Evolutionary conservation across 192 early-diverging fungal genomes (phyloP).

Genomic region (Backusella macrospora): DNA sequence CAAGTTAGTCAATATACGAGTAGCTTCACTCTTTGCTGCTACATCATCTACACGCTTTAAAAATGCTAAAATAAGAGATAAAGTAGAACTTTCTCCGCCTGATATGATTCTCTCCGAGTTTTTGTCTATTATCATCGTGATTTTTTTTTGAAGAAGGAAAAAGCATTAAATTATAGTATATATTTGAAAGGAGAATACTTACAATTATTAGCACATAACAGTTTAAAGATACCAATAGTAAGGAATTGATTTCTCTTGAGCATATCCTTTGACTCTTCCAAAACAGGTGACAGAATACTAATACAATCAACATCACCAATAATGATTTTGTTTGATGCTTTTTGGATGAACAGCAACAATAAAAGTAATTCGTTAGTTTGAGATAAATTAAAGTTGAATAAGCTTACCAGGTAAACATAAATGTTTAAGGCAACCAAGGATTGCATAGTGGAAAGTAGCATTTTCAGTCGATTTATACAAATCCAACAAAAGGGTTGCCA

Average conservation of each 20-base stretch:
- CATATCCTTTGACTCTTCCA: slow-evolving; percentile 52
- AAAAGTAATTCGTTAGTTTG: neutral
- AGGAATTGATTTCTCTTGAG: slow-evolving; percentile 56
- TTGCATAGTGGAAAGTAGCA: slow-evolving; percentile 59
- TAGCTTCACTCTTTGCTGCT: slow-evolving; percentile 55
- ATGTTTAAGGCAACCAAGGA: slow-evolving; percentile 69
- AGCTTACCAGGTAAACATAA: slow-evolving; percentile 60
- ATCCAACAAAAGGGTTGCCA: slow-evolving; percentile 58
- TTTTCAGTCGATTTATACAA: slow-evolving; percentile 50
- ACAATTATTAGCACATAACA: slow-evolving; percentile 48
- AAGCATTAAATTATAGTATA: neutral
- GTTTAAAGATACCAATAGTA: slow-evolving; percentile 57
- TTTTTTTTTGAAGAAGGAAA: slow-evolving; percentile 8
- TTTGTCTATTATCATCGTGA: slow-evolving; percentile 14
- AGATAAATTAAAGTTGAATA: neutral
- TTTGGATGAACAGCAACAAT: neutral
- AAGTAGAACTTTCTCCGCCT: slow-evolving; percentile 29
- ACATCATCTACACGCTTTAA: slow-evolving; percentile 54
- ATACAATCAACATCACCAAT: slow-evolving; percentile 56
- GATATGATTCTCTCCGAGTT: slow-evolving; percentile 27
- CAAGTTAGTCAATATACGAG: slow-evolving; percentile 52
- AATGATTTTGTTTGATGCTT: slow-evolving; percentile 47
- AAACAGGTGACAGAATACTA: slow-evolving; percentile 41
- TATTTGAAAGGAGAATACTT: slow-evolving; percentile 17
- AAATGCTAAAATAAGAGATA: slow-evolving; percentile 34